Conservation (phyloP, 2,329 filamentous ascomycete species). For the Apiospora rasikravindrae region DNA sequence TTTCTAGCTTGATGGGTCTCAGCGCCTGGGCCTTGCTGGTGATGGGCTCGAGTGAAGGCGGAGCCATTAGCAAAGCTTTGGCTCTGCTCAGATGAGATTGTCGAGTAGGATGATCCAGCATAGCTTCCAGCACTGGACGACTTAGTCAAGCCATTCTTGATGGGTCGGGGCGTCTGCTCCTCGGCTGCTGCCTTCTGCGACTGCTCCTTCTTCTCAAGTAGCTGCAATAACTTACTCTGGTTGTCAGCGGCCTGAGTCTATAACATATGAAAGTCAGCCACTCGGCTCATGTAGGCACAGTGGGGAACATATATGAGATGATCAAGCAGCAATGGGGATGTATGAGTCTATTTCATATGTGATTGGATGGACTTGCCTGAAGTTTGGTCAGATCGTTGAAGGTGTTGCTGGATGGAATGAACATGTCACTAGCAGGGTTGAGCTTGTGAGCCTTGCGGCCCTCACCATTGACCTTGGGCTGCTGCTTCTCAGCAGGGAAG, state of each 20-base stretch:
- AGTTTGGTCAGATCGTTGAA: slow-evolving; percentile 1
- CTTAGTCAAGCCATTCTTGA: neutral
- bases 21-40: neutral
- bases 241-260: neutral
- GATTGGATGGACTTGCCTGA: neutral
- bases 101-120: neutral
- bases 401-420: slow-evolving; percentile 3
- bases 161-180: neutral
- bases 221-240: neutral
- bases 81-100: neutral
- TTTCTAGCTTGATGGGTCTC: neutral
- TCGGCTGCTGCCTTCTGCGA: neutral
- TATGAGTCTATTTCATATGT: neutral
- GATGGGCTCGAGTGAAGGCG: neutral
- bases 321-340: neutral
- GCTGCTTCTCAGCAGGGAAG: neutral
- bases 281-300: neutral
- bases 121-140: neutral
- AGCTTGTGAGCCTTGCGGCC: neutral
- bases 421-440: slow-evolving; percentile 6
- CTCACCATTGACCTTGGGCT: neutral
- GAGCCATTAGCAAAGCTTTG: neutral
- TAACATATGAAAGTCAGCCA: neutral
- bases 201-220: neutral
- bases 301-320: neutral